Evolutionary conservation across 306 rosid genomes (phyloP).

Genomic region (Lagenaria siceraria): DNA sequence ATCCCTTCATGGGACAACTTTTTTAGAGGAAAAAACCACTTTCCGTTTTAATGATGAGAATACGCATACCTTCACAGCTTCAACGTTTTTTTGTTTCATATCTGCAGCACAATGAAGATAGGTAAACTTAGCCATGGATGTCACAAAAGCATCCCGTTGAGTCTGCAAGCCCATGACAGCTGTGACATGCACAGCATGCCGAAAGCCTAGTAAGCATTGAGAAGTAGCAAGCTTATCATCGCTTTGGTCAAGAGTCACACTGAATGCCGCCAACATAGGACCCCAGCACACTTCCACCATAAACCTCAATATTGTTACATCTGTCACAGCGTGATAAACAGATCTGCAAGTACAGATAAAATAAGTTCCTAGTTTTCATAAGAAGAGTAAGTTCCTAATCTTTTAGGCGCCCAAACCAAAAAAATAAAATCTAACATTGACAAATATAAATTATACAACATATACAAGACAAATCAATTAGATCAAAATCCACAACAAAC

Average conservation of each 20-base stretch:
- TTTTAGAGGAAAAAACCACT: not conserved
- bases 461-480: not conserved
- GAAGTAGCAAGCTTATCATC: slow-evolving; percentile 88
- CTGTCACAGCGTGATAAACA: slow-evolving; percentile 77
- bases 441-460: not conserved
- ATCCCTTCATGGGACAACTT: not conserved
- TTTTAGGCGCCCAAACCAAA: not conserved
- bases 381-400: slow-evolving; percentile 7
- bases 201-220: slow-evolving; percentile 81
- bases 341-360: slow-evolving; percentile 49
- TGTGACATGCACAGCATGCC: slow-evolving; percentile 91
- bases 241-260: slow-evolving; percentile 98
- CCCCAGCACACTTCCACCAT: slow-evolving; percentile 99
- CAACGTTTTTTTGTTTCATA: slow-evolving; percentile 98
- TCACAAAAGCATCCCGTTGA: slow-evolving; percentile 95
- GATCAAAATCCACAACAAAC: not conserved
- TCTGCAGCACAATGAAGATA: slow-evolving; percentile 94
- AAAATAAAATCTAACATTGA: not conserved
- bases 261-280: slow-evolving; percentile 95
- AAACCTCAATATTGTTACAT: slow-evolving; percentile 90
- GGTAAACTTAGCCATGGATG: slow-evolving; percentile 97
- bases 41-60: slow-evolving; percentile 1
- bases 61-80: slow-evolving; percentile 80
- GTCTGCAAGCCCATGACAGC: slow-evolving; percentile 97
- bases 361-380: slow-evolving; percentile 2